Conservation (phyloP, 2,329 filamentous ascomycete genomes). For the Leptographium lundbergii region DNA sequence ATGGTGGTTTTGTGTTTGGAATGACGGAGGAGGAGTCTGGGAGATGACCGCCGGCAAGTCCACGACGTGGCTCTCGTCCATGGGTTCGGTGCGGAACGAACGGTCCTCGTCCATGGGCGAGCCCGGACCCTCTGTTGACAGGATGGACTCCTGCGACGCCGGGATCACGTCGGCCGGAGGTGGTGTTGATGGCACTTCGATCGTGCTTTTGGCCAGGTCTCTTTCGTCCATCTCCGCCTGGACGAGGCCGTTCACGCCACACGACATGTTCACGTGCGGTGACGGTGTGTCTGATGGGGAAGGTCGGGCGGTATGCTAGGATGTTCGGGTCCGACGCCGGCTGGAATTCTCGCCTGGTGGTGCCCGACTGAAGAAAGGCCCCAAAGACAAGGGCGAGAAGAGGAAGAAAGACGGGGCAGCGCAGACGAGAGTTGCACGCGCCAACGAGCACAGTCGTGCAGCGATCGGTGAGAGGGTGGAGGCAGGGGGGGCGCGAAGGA, state of each 20-base stretch:
- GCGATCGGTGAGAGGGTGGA: background rate
- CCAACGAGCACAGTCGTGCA: background rate
- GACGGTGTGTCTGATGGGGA: background rate
- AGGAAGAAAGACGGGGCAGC: background rate
- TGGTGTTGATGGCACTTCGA: constrained; percentile 23
- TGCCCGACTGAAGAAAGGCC: background rate
- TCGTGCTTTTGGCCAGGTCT: constrained; percentile 9
- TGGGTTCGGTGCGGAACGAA: constrained; percentile 37
- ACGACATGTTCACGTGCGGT: background rate
- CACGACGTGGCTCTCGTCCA: constrained; percentile 30
- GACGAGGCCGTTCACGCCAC: background rate
- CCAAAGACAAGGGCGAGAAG: background rate
- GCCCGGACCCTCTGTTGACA: constrained; percentile 41
- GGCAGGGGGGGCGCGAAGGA: background rate
- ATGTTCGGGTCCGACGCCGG: background rate
- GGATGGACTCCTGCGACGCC: constrained; percentile 41
- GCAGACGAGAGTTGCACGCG: background rate
- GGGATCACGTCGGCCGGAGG: constrained; percentile 17
- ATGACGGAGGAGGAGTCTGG: constrained; percentile 44
- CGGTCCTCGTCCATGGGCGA: constrained; percentile 37
- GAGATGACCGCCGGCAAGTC: constrained; percentile 35
- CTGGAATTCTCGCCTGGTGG: background rate
- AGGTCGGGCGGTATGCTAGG: background rate
- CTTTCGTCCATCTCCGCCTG: constrained; percentile 1
- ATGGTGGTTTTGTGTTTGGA: constrained; percentile 25